Conservation (phyloP, 2,329 filamentous ascomycete genomes). For the Penicillium sp. region DNA sequence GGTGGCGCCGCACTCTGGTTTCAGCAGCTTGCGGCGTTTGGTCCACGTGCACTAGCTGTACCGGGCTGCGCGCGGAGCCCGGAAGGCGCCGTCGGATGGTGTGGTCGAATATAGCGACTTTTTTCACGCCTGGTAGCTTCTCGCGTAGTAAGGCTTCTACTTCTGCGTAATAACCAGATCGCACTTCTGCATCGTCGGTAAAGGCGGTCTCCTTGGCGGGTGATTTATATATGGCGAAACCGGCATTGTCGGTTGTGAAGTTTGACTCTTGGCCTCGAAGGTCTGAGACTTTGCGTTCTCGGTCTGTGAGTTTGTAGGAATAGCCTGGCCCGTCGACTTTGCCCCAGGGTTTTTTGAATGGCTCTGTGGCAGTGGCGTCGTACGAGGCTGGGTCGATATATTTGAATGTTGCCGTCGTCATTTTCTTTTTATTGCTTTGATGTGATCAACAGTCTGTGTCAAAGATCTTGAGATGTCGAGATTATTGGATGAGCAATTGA, state of each 20-base stretch:
- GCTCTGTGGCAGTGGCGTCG: slow-evolving; percentile 33
- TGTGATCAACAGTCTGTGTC: not conserved
- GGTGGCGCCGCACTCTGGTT: slow-evolving; percentile 60
- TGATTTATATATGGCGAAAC: slow-evolving; percentile 56
- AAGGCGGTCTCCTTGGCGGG: slow-evolving; percentile 58
- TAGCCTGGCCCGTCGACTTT: slow-evolving; percentile 62
- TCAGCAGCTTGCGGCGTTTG: slow-evolving; percentile 65
- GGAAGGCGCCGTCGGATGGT: slow-evolving; percentile 61
- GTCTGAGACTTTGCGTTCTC: slow-evolving; percentile 53
- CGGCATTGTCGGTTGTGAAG: slow-evolving; percentile 58
- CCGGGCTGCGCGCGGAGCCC: slow-evolving; percentile 60
- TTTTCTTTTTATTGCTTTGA: slow-evolving; percentile 32
- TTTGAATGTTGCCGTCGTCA: slow-evolving; percentile 60
- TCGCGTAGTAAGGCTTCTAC: slow-evolving; percentile 58
- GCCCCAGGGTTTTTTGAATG: slow-evolving; percentile 56
- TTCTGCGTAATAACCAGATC: slow-evolving; percentile 60
- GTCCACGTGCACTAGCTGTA: slow-evolving; percentile 70
- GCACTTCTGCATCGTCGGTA: slow-evolving; percentile 55
- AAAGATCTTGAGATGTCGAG: not conserved
- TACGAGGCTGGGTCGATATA: slow-evolving; percentile 60
- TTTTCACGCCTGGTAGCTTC: slow-evolving; percentile 56
- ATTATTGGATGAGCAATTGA: too few species aligned
- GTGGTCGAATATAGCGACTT: slow-evolving; percentile 70
- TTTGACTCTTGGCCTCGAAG: slow-evolving; percentile 52
- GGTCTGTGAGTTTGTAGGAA: slow-evolving; percentile 53